Base-by-base conservation (phyloP, 2,329 filamentous ascomycete genomes). In the Calonectria pauciramosa region DNA sequence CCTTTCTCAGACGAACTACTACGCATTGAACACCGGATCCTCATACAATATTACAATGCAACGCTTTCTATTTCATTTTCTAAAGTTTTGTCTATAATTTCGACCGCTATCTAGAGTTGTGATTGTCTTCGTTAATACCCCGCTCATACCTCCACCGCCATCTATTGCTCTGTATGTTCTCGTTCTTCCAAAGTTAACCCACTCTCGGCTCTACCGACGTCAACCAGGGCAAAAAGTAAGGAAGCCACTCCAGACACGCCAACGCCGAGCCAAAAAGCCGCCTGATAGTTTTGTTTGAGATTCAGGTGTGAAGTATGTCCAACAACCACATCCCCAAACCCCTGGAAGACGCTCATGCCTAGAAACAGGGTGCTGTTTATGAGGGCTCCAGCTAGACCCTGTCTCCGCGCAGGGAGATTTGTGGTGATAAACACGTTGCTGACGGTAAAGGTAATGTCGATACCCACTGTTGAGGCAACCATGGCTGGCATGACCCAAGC, bases 351-450 rank as follows among this genome's bases (percentile, higher is more conserved):
- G 34, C 65, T 68, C 14, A 68, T 68, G 16, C 65, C 65, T 18
- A 68, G 36, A 13, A 68, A 68, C 18, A 68, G 20, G 8, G 65
- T 56, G 36, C 65, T 68, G 18, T 68, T 68, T 26, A 68, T 68
- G 49, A 68, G 47, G 2, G 65, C 65, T 0, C 65, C 65, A 2
- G 65, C 65, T n/a, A 68, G 10, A 9, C 65, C 65, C 5, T 68
- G 65, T 18, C 65, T 26, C 10, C 36, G 18, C 18, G 65, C 65
- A n/a, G 51, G 65, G 26, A 68, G 65, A 18, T 68, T 68, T 18
- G 65, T 23, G n/a, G 65, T 68, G 49, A 68, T 68, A 18, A 68
- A 68, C 11, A 68, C 47, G 36, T 68, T 68, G 34, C 65, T 68
- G 23, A 68, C 36, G 4, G 65, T 68, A 20, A 68, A 68, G 30